Conservation (phyloP, 2,329 filamentous ascomycete genomes). For the Septoria linicola region DNA sequence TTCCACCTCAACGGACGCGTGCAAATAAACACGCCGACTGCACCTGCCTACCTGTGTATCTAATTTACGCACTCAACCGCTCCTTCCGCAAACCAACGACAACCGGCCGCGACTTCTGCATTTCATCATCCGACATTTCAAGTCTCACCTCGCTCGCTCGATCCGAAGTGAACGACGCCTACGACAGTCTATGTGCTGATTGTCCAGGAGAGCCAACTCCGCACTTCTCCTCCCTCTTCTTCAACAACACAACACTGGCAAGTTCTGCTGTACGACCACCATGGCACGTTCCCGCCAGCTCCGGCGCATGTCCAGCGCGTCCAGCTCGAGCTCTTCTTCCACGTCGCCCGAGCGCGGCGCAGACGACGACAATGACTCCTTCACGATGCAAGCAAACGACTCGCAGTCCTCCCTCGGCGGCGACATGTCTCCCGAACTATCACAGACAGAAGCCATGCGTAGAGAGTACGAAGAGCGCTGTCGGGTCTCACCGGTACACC, state of each 20-base stretch:
- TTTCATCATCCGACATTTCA: too few species aligned
- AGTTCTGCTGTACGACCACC: too few species aligned
- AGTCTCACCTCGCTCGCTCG: not conserved
- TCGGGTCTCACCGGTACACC: conserved; percentile 75
- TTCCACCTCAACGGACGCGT: too few species aligned
- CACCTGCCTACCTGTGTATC: too few species aligned
- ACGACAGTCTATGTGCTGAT: conserved; percentile 1
- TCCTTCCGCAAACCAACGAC: too few species aligned
- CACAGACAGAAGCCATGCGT: conserved; percentile 66
- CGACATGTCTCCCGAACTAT: conserved; percentile 52
- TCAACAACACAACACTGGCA: too few species aligned
- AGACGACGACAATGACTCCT: conserved; percentile 92
- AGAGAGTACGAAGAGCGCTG: conserved; percentile 60
- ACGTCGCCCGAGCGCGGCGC: conserved; percentile 73
- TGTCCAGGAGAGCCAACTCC: not conserved
- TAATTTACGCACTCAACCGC: too few species aligned
- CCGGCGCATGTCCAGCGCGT: conserved; percentile 36
- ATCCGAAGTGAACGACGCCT: too few species aligned
- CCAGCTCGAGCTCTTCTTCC: conserved; percentile 60
- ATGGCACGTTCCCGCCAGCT: conserved; percentile 33
- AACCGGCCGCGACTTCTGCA: too few species aligned
- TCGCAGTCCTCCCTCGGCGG: conserved; percentile 88
- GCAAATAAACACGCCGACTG: too few species aligned
- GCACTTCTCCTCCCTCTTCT: not conserved
- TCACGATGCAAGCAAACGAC: conserved; percentile 78